Conservation (phyloP, 2,329 filamentous ascomycete species). For the Coleophoma cylindrospora region DNA sequence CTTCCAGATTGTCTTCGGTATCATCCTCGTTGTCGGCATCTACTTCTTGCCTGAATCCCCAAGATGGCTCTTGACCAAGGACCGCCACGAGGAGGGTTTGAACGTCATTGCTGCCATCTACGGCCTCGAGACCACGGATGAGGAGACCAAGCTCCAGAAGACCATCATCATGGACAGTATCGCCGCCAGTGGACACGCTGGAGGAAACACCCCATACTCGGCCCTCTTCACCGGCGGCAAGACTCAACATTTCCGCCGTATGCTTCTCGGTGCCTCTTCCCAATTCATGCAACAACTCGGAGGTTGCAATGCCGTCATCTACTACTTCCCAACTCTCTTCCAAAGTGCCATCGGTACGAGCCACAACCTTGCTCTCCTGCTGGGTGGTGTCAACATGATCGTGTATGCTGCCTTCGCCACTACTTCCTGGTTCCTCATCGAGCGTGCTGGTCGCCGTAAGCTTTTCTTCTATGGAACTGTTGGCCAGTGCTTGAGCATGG, state of each 20-base stretch:
- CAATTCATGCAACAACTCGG: conserved; percentile 49
- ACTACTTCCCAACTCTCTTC: conserved; percentile 47
- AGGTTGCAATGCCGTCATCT: conserved; percentile 39
- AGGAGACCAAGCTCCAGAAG: conserved; percentile 26
- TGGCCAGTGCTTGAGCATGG: conserved; percentile 62
- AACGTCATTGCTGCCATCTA: conserved; percentile 95
- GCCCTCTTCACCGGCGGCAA: conserved; percentile 46
- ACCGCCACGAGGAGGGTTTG: conserved; percentile 95
- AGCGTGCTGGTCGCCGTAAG: conserved; percentile 61
- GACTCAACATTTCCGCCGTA: conserved; percentile 48
- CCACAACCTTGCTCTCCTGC: conserved; percentile 44
- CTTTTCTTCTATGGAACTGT: conserved; percentile 67
- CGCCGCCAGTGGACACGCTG: conserved; percentile 24
- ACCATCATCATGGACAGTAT: conserved; percentile 31
- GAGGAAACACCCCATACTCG: conserved; percentile 26
- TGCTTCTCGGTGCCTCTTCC: conserved; percentile 43
- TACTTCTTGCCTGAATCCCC: conserved; percentile 94
- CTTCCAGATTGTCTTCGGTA: conserved; percentile 91
- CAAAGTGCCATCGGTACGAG: conserved; percentile 39
- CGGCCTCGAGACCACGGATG: conserved; percentile 50
- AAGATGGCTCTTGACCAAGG: conserved; percentile 92
- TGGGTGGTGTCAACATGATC: conserved; percentile 51
- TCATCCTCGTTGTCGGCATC: conserved; percentile 75
- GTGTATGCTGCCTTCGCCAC: conserved; percentile 49
- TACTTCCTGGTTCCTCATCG: conserved; percentile 44